Evolutionary conservation across 768 basidiomycete genomes (phyloP).

Genomic region (Lactifluus rugatus): DNA sequence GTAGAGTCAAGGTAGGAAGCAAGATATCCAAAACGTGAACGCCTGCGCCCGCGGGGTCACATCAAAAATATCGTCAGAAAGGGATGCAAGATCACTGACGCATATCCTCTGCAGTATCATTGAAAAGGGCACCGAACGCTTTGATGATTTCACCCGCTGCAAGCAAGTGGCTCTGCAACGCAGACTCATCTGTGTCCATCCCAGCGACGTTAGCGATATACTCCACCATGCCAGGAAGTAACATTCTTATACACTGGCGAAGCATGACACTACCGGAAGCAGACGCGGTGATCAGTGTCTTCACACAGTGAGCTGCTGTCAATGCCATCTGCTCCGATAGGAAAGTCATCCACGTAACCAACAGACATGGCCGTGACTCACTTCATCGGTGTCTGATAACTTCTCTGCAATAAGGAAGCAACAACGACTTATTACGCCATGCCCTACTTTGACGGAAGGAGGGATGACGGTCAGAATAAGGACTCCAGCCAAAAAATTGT

Average conservation of each 20-base stretch:
- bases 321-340: conserved; percentile 48
- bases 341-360: background rate
- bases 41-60: background rate
- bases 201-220: conserved; percentile 65
- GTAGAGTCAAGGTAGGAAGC: conserved; percentile 17
- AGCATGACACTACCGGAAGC: conserved; percentile 55
- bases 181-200: conserved; percentile 43
- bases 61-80: background rate
- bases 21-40: conserved; percentile 15
- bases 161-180: conserved; percentile 46
- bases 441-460: conserved; percentile 52
- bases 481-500: conserved; percentile 79
- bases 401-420: conserved; percentile 81
- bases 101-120: conserved; percentile 14
- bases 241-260: conserved; percentile 56
- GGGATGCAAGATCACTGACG: conserved; percentile 8
- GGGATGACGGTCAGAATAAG: conserved; percentile 78
- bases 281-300: conserved; percentile 71
- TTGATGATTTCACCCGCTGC: conserved; percentile 77
- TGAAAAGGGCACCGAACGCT: conserved; percentile 38
- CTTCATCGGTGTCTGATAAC: conserved; percentile 59
- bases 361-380: conserved; percentile 26
- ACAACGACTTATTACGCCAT: conserved; percentile 69
- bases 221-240: conserved; percentile 76
- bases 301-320: conserved; percentile 86